Evolutionary conservation across 2,329 filamentous ascomycete species (phyloP).

Genomic region (Polytolypa hystricis): DNA sequence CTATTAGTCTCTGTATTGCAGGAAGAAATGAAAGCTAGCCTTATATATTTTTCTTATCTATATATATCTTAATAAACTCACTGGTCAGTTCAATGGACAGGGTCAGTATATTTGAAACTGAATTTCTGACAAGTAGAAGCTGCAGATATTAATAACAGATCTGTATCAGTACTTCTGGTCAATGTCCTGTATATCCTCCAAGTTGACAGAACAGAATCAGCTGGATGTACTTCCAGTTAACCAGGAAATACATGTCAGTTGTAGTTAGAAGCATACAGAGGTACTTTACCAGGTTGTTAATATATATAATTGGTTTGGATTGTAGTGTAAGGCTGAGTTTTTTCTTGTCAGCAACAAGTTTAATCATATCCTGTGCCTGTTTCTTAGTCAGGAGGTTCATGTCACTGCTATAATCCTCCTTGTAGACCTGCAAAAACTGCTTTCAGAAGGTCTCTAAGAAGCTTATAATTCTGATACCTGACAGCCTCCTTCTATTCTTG

Average conservation of each 20-base stretch:
- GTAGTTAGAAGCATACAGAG: conserved; percentile 10
- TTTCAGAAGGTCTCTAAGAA: conserved; percentile 8
- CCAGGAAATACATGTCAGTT: conserved; percentile 12
- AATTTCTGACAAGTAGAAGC: conserved; percentile 5
- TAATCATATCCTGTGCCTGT: conserved; percentile 12
- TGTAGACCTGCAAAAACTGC: conserved; percentile 5
- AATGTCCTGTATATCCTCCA: conserved; percentile 11
- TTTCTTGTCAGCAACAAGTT: conserved; percentile 12
- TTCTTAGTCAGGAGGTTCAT: conserved; percentile 12
- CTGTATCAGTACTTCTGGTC: conserved; percentile 8
- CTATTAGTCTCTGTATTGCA: neutral
- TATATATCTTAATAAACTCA: conserved; percentile 9
- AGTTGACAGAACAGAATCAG: conserved; percentile 13
- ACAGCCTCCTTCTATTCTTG: conserved; percentile 12
- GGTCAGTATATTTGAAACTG: neutral
- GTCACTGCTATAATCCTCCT: conserved; percentile 9
- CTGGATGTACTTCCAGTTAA: conserved; percentile 12
- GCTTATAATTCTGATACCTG: conserved; percentile 8
- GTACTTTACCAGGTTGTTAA: conserved; percentile 12
- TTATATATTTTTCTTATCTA: conserved; percentile 10
- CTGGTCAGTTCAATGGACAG: conserved; percentile 8
- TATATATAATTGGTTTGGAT: conserved; percentile 10
- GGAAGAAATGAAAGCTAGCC: neutral
- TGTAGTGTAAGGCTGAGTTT: conserved; percentile 9
- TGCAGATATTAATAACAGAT: conserved; percentile 12